Percentiles rank a stretch among this genome's conserved stretches.
phyloP scores from a whole-genome alignment of 768 basidiomycete species.

The Tulasnella sp. region DNA sequence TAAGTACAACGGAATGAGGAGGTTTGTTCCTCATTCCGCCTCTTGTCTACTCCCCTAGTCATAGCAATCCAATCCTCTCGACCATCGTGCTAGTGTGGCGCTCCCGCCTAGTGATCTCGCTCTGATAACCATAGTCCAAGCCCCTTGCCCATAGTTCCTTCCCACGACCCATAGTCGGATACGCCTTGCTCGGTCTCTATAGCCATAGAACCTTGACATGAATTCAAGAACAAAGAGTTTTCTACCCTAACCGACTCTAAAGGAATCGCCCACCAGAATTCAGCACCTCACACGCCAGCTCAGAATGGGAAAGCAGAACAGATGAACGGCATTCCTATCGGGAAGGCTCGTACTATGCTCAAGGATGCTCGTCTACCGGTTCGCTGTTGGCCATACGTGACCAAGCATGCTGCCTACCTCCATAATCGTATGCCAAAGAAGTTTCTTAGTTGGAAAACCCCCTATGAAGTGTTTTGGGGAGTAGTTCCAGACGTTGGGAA shows the following conservation, averaged over 20 bases:
- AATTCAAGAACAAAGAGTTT: background rate
- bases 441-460: conserved; percentile 31
- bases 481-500: conserved; percentile 38
- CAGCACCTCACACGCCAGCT: background rate
- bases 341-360: conserved; percentile 31
- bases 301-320: conserved; percentile 37
- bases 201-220: no score
- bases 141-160: no score
- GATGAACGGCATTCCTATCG: conserved; percentile 27
- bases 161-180: no score
- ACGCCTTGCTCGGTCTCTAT: no score
- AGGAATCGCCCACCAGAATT: background rate
- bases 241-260: background rate
- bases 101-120: no score
- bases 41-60: no score
- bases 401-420: conserved; percentile 38
- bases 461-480: conserved; percentile 38
- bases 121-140: no score
- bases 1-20: no score
- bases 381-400: conserved; percentile 39
- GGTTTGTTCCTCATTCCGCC: no score
- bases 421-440: conserved; percentile 36
- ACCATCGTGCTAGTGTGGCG: no score
- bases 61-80: no score
- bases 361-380: conserved; percentile 28